Evolutionary conservation across 495 filamentous ascomycete genomes (phyloP).

Genomic region (Podospora didyma): DNA sequence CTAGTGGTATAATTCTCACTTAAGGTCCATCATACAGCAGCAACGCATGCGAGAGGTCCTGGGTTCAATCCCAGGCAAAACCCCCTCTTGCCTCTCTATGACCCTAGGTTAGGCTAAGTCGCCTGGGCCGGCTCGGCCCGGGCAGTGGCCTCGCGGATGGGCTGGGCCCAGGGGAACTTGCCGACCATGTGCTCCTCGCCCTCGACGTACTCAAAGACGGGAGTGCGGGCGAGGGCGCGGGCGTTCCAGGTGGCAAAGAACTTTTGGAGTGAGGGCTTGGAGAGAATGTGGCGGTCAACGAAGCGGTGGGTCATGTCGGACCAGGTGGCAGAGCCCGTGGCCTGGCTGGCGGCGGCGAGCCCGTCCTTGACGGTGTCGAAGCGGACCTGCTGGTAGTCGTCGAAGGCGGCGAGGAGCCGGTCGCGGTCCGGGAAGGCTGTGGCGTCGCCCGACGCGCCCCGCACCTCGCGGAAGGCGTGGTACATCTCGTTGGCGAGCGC

Average conservation of each 20-base stretch:
- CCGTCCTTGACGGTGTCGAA: background rate
- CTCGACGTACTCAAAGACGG: constrained; percentile 8
- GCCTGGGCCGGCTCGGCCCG: background rate
- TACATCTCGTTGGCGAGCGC: constrained; percentile 34
- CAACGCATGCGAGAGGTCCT: background rate
- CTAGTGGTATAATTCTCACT: background rate
- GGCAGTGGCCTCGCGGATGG: background rate
- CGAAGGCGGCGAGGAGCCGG: background rate
- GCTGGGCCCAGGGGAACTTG: constrained; percentile 2
- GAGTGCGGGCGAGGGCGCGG: background rate
- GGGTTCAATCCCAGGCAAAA: background rate
- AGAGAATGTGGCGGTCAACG: background rate
- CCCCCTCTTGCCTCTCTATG: background rate
- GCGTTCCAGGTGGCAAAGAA: background rate
- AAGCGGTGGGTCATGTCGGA: background rate
- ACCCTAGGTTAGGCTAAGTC: background rate
- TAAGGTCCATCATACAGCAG: background rate
- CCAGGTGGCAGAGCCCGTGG: constrained; percentile 6
- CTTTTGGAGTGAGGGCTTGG: background rate
- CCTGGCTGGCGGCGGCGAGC: background rate
- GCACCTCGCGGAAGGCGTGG: background rate
- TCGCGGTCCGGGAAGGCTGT: background rate
- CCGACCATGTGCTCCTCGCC: constrained; percentile 3
- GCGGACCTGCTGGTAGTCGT: background rate
- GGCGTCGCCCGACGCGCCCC: background rate